Percentiles rank a stretch among this genome's conserved stretches.
phyloP scores from a whole-genome alignment of 805 yeast species.

The Saccharomyces kudriavzevii region DNA sequence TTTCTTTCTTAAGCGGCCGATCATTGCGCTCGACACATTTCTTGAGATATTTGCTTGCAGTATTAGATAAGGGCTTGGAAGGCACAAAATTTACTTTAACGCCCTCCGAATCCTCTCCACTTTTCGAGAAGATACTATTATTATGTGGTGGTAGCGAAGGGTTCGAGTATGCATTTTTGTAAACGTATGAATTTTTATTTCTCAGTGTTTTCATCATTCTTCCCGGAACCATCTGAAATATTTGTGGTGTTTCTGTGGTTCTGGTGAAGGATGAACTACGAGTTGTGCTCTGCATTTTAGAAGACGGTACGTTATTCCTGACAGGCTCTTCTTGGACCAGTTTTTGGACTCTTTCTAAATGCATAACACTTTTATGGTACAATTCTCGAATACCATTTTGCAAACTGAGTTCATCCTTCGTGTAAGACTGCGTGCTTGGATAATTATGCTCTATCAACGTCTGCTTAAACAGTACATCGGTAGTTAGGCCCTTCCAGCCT shows the following conservation, averaged over 20 bases:
- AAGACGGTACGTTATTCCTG: conserved; percentile 1
- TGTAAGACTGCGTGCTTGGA: conserved; percentile 26
- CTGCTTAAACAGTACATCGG: conserved; percentile 47
- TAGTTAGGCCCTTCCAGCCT: conserved; percentile 70
- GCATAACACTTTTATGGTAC: conserved; percentile 32
- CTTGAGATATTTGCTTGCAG: neutral
- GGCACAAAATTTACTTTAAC: conserved; percentile 18
- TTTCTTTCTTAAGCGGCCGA: neutral
- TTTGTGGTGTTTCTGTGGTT: conserved; percentile 10
- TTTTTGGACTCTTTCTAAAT: conserved; percentile 32
- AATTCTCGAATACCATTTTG: conserved; percentile 34
- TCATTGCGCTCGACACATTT: neutral
- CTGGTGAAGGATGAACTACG: conserved; percentile 21
- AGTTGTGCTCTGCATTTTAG: neutral
- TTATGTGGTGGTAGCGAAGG: conserved; percentile 1
- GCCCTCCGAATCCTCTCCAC: neutral
- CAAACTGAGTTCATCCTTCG: conserved; percentile 41
- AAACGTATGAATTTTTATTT: conserved; percentile 5
- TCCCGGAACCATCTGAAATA: conserved; percentile 13
- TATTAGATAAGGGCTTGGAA: conserved; percentile 21
- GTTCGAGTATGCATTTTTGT: conserved; percentile 2
- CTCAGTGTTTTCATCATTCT: conserved; percentile 32
- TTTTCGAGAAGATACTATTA: neutral
- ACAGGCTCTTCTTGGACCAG: conserved; percentile 10
- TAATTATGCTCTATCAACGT: conserved; percentile 42